Base-by-base conservation (phyloP, 2,329 filamentous ascomycete species). In the Colletotrichum somersetense region DNA sequence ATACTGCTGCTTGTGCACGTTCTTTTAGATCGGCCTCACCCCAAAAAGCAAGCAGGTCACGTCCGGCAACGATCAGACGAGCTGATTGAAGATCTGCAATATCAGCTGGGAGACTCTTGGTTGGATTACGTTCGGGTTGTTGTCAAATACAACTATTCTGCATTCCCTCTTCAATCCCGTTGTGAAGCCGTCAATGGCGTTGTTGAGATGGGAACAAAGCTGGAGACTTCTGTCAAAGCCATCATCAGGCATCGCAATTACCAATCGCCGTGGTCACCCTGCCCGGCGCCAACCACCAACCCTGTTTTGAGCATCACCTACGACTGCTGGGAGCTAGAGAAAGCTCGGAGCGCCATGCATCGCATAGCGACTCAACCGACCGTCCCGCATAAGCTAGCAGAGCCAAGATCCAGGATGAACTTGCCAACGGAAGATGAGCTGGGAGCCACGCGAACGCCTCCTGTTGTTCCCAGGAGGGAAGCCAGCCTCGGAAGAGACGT, bases 61-160 rank as follows among this genome's bases (percentile, higher is more conserved):
- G 42, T 76, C 11, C 80, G 80, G 42, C 81, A 84, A 58, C 84
- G 81, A 50, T 86, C 89, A 0, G 88, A 91, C 16, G 83, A 87
- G 52, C 80, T 91, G 42, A 89, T 92, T 20, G 84, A 88, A 33
- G 88, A 91, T 68, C 81, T 91, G 14, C 88, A 91, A 75, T 80
- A 82, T 40, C 85, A 90, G 67, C 84, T 91, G 3, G 88, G 89
- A 40, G 81, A 83, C 64, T 81, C 81, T 4, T 78, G 78, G 26
- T 83, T 82, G 20, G 82, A 85, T 44, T 91, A 89, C 74, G 79
- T 91, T 62, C 83, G 83, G 3, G 81, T 91, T 20, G 81, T 81
- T 26, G 75, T 91, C 10, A 85, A 81, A 8, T 91, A 91, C 75
- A 82, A 82, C 2, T 88, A 91, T 75, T 88, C 89, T 0, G 86